phyloP scores from a whole-genome alignment of 2,329 filamentous ascomycete species.

The Colletotrichum coccodes region DNA sequence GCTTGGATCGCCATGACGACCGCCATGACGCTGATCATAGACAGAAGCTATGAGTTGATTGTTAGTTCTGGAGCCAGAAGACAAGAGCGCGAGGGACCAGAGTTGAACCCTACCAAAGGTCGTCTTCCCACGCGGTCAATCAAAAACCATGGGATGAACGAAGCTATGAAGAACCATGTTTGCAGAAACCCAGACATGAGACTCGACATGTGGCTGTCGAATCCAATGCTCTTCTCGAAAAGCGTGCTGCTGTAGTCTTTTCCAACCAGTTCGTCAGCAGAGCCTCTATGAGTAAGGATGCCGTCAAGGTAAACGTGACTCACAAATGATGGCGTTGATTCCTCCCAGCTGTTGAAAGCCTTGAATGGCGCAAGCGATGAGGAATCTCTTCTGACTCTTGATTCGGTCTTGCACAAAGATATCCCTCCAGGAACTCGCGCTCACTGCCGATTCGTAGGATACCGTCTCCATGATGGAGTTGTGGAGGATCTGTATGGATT shows the following conservation, averaged over 20 bases:
- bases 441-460: conserved; percentile 44
- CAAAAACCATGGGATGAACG: conserved; percentile 56
- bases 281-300: too few relatives aligned
- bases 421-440: conserved; percentile 41
- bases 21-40: conserved; percentile 53
- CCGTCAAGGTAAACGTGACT: conserved; percentile 1
- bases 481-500: conserved; percentile 39
- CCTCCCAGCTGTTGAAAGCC: conserved; percentile 57
- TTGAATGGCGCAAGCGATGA: conserved; percentile 45
- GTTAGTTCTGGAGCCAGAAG: too few relatives aligned
- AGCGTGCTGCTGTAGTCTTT: conserved; percentile 56
- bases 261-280: not conserved
- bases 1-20: conserved; percentile 52
- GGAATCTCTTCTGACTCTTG: conserved; percentile 42
- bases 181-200: conserved; percentile 64
- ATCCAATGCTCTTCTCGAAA: conserved; percentile 55
- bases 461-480: conserved; percentile 44
- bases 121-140: conserved; percentile 58
- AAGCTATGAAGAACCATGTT: conserved; percentile 54
- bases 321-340: conserved; percentile 59
- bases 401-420: conserved; percentile 45
- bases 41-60: conserved; percentile 44
- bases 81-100: too few relatives aligned
- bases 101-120: not conserved
- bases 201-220: conserved; percentile 53